phyloP scores from a whole-genome alignment of 805 yeast genomes.

The Wickerhamiella sergipiensis region DNA sequence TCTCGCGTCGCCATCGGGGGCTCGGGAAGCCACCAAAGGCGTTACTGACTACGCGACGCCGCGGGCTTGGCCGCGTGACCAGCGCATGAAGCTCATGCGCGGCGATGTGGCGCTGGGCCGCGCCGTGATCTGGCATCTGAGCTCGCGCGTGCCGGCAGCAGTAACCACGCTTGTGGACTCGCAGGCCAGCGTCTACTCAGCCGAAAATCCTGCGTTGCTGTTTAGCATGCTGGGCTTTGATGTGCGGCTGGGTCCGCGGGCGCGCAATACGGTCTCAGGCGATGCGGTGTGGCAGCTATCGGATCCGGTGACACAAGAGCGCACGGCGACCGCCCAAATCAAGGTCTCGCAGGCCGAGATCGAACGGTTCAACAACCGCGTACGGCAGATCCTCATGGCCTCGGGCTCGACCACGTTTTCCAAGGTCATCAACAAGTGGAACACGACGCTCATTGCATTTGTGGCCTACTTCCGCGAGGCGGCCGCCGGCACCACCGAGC shows the following conservation, averaged over 20 bases:
- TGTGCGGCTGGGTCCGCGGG: constrained; percentile 70
- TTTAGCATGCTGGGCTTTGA: constrained; percentile 95
- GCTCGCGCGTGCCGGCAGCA: constrained; percentile 64
- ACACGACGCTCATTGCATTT: constrained; percentile 72
- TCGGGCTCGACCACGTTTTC: constrained; percentile 94
- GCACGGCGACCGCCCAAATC: constrained; percentile 78
- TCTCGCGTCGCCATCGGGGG: constrained; percentile 28
- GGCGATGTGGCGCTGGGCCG: constrained; percentile 86
- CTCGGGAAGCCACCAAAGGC: neutral
- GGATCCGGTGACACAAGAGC: constrained; percentile 56
- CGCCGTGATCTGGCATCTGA: constrained; percentile 84
- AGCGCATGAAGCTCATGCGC: constrained; percentile 79
- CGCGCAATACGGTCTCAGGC: constrained; percentile 11
- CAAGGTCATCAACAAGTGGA: constrained; percentile 91
- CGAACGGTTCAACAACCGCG: constrained; percentile 64
- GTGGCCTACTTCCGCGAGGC: constrained; percentile 92
- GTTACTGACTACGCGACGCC: constrained; percentile 17
- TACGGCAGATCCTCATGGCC: constrained; percentile 83
- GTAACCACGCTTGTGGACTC: constrained; percentile 67
- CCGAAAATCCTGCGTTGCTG: constrained; percentile 76
- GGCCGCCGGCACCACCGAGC: constrained; percentile 61
- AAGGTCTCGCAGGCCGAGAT: constrained; percentile 75
- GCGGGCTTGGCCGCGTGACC: constrained; percentile 89
- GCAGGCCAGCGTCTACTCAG: constrained; percentile 78
- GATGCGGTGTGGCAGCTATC: constrained; percentile 91